Conservation (phyloP, 1,139 yeast genomes). For the Geotrichum histeridarum region DNA sequence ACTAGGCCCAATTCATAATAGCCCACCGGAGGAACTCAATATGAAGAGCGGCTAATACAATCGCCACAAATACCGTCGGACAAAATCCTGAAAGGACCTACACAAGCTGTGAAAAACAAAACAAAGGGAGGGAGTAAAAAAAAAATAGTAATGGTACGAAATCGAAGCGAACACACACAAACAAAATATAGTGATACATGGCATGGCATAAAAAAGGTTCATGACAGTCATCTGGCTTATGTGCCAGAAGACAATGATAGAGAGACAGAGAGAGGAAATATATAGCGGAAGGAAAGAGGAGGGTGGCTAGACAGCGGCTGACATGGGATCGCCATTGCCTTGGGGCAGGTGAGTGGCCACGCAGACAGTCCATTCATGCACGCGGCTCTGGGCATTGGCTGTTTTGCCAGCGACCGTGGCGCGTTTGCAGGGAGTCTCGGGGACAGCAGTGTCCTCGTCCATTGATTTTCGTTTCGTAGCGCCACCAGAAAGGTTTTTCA, state of each 20-base stretch:
- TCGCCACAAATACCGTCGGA: too few relatives aligned
- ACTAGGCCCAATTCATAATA: too few relatives aligned
- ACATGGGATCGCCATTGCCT: neutral
- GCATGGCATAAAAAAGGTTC: neutral
- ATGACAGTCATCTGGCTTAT: neutral
- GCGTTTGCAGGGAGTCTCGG: neutral
- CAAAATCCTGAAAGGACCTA: too few relatives aligned
- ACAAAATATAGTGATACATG: slow-evolving; percentile 2
- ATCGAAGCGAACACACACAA: neutral
- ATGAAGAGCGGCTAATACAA: too few relatives aligned
- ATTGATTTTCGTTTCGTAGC: neutral
- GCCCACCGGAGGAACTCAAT: too few relatives aligned
- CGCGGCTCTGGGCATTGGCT: slow-evolving; percentile 1
- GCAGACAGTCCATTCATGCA: slow-evolving; percentile 10
- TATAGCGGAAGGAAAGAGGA: too few relatives aligned
- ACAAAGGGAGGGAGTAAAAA: neutral
- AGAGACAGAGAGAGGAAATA: too few relatives aligned
- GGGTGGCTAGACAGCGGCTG: neutral
- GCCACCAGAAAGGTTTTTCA: neutral
- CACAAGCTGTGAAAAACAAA: neutral
- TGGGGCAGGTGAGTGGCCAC: slow-evolving; percentile 10
- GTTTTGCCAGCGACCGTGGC: neutral
- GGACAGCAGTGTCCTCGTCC: neutral
- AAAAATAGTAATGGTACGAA: too few relatives aligned
- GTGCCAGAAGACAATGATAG: too few relatives aligned